Base-by-base conservation (phyloP, 768 basidiomycete species). In the Boletus pseudo-olivaceus region DNA sequence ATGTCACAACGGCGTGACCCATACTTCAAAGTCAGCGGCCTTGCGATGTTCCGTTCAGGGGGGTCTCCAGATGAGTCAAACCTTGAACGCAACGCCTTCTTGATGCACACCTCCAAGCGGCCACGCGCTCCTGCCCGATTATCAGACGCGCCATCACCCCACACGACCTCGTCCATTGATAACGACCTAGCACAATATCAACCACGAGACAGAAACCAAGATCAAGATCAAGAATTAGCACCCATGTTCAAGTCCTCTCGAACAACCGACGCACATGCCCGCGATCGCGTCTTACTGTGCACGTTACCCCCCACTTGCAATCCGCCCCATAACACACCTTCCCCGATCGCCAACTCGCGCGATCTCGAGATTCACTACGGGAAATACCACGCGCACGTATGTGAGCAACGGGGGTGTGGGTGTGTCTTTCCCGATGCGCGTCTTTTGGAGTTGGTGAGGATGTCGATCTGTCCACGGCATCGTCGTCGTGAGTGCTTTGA, bases 321-420 rank as follows among this genome's bases (percentile, higher is more conserved):
- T 53, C 76, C 71, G 12, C 78, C 74, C 5, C 80, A 75, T 56
- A 69, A 73, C 60, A 73, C 65, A 1, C 81, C 88, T 1, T 90
- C 88, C 1, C 74, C 76, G n/a, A 77, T 93, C 41, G 73, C 78
- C 2, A 79, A 79, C 61, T 78, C 83, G 42, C 79, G 77, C 38
- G 91, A 91, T 57, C 79, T 93, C 8, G 91, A 94, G 63, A 70
- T 79, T 40, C 93, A 94, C 72, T 93, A 94, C 65, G 87, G 87
- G 33, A 87, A 78, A 17, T 90, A 86, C 65, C 90, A 92, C 65
- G 87, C 90, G 0, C 89, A 91, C 67, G 87, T 93, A 2, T 91
- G 91, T 62, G 87, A 84, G 62, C 75, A 81, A 53, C 66, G 68
- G 10, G 78, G 78, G 4, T 96, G 93, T 70, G 79, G 80, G 19